Evolutionary conservation across 2,329 filamentous ascomycete species (phyloP).

Genomic region (Colletotrichum costaricense): DNA sequence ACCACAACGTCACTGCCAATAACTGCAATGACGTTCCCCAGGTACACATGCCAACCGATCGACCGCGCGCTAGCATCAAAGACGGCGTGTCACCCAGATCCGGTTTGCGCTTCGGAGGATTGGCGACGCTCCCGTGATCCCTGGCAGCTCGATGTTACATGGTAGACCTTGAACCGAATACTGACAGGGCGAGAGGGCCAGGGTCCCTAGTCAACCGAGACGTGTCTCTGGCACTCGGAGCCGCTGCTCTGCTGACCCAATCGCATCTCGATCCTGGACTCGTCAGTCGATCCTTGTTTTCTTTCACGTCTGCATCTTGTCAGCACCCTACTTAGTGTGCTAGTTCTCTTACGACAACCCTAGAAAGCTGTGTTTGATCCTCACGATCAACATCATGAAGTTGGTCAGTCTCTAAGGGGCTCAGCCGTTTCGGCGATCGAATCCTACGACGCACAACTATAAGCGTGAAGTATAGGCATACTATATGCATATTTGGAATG

Average conservation of each 20-base stretch:
- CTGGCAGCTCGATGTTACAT: neutral
- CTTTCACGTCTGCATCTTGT: neutral
- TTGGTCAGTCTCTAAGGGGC: neutral
- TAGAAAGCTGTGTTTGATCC: neutral
- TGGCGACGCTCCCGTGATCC: neutral
- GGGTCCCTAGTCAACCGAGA: neutral
- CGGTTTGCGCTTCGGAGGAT: neutral
- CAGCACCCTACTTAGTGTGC: neutral
- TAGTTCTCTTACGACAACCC: too few relatives aligned
- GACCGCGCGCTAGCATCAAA: neutral
- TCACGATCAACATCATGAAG: neutral
- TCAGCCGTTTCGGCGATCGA: neutral
- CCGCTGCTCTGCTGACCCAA: slow-evolving; percentile 15
- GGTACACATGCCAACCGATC: neutral
- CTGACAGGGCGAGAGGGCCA: slow-evolving; percentile 2
- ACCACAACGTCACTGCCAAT: neutral
- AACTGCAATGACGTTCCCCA: neutral
- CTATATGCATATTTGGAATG: neutral
- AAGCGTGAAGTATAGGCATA: neutral
- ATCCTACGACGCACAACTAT: too few relatives aligned
- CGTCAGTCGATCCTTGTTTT: neutral
- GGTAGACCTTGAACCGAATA: neutral
- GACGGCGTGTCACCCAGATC: neutral
- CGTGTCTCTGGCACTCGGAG: neutral
- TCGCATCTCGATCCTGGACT: slow-evolving; percentile 19